Conservation (phyloP, 768 basidiomycete species). For the Peribolospora kevripleyi region DNA sequence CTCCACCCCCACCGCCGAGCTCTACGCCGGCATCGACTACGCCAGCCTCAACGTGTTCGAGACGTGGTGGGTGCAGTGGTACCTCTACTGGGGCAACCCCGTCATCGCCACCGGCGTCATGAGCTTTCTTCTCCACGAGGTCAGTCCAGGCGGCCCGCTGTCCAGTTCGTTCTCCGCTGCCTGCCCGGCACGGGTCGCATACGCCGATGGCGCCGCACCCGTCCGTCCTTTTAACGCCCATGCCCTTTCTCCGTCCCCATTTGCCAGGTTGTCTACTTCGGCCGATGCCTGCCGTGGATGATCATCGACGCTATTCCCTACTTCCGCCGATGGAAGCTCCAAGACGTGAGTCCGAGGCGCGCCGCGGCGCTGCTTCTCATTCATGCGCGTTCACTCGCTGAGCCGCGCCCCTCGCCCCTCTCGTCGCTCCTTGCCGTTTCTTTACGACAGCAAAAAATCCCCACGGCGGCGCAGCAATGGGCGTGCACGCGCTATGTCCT, state of each 20-base stretch:
- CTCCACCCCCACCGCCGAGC: background rate
- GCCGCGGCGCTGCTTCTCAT: background rate
- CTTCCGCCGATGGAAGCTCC: constrained; percentile 82
- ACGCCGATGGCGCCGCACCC: background rate
- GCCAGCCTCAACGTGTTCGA: constrained; percentile 14
- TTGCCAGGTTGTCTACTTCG: constrained; percentile 74
- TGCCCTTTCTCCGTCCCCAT: background rate
- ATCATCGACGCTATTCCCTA: constrained; percentile 84
- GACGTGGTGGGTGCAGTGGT: constrained; percentile 56
- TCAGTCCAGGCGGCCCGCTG: constrained; percentile 20
- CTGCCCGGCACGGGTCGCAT: background rate
- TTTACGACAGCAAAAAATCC: constrained; percentile 33
- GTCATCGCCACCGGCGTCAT: constrained; percentile 76
- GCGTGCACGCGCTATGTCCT: constrained; percentile 84
- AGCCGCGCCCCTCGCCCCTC: background rate
- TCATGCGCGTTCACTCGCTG: background rate
- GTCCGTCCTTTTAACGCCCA: background rate
- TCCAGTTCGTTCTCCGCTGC: background rate
- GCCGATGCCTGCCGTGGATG: constrained; percentile 81
- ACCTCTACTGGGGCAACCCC: constrained; percentile 64
- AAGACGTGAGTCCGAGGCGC: constrained; percentile 28
- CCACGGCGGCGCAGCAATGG: constrained; percentile 66
- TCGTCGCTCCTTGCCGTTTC: background rate
- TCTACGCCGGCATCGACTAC: constrained; percentile 19
- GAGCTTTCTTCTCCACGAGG: constrained; percentile 85